Evolutionary conservation across 2,329 filamentous ascomycete genomes (phyloP), one percentile per base, ranked within the genome.

Genomic region (Claviceps lovelessii): DNA sequence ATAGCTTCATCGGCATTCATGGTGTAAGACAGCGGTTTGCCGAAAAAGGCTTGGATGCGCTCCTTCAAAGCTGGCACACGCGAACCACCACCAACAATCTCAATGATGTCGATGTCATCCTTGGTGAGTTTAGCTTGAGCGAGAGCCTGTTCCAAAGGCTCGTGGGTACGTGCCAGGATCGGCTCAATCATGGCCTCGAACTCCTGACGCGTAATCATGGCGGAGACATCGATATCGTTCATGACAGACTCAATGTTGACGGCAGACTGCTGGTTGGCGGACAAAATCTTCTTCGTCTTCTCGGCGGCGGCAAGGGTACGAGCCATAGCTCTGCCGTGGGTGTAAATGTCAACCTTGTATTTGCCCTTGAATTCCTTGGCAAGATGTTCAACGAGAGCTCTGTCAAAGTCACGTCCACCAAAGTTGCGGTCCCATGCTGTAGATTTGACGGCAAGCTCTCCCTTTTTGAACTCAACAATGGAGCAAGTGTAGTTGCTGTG

Each of bases 1-100:
- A 96, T 84, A 61, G 93, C 93, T 78, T 98, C 93, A 66, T 98
- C 93, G 70, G 95, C 90, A 80, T 98, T 98, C 64, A 96, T 83
- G 51, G 93, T 98, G 81, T 88, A 98, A 53, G 90, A 96, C 19
- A 98, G 83, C 37, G 73, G 72, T 81, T 96, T 97, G 76, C 85
- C 84, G 68, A 98, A 98, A 80, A 91, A 98, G 55, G 81, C 74
- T 73, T 88, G 81, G 68, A 98, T 89, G 65, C 83, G 81, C 62
- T 91, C 84, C 81, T 98, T 98, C 71, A 98, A 78, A 53, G 89
- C 76, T 49, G 93, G 93, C 17, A 98, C 86, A 81, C 93, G 93
- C 52, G 90, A 93, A 72, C 87, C 90, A 62, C 90, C 93, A 73
- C 93, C 93, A 56, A 97, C 87, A 68, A 98, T 82, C 77, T 98